Evolutionary conservation across 192 early-diverging fungal genomes (phyloP).

Genomic region (Irineochytrium annulatum): DNA sequence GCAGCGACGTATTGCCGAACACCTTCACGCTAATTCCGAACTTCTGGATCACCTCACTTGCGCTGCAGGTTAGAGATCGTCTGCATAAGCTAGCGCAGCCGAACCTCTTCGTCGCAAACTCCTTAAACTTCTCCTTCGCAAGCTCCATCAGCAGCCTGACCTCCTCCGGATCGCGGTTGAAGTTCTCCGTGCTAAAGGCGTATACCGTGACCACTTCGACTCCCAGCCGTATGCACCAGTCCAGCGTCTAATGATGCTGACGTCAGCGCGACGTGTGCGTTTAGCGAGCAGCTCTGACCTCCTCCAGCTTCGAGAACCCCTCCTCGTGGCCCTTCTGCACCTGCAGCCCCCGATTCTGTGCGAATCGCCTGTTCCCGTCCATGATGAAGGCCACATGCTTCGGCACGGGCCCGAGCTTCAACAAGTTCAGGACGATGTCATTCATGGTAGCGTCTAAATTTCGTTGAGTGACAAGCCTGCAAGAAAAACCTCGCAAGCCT

Average conservation of each 20-base stretch:
- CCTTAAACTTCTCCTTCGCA: slow-evolving; percentile 69
- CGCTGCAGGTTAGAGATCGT: slow-evolving; percentile 3
- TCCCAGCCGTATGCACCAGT: slow-evolving; percentile 84
- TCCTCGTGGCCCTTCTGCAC: slow-evolving; percentile 69
- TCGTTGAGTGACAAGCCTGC: background rate
- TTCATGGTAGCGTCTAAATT: background rate
- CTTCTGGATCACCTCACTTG: slow-evolving; percentile 69
- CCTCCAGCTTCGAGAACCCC: slow-evolving; percentile 73
- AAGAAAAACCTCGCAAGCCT: background rate
- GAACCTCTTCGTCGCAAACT: slow-evolving; percentile 69
- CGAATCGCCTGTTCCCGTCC: slow-evolving; percentile 96
- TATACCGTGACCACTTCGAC: slow-evolving; percentile 86
- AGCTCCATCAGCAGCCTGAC: slow-evolving; percentile 82
- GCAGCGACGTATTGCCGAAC: slow-evolving; percentile 66
- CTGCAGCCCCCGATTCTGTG: slow-evolving; percentile 49
- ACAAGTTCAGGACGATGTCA: background rate
- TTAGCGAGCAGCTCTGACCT: slow-evolving; percentile 46
- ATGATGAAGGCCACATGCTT: slow-evolving; percentile 92
- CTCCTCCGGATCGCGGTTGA: slow-evolving; percentile 76
- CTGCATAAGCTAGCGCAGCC: background rate
- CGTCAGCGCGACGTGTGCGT: background rate
- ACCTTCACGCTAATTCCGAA: slow-evolving; percentile 76
- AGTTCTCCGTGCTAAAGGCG: slow-evolving; percentile 98
- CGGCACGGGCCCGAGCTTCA: slow-evolving; percentile 73
- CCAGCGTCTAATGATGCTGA: slow-evolving; percentile 57